Conservation (phyloP, 108 stramenopile species). For the Aurantiochytrium sp. region DNA sequence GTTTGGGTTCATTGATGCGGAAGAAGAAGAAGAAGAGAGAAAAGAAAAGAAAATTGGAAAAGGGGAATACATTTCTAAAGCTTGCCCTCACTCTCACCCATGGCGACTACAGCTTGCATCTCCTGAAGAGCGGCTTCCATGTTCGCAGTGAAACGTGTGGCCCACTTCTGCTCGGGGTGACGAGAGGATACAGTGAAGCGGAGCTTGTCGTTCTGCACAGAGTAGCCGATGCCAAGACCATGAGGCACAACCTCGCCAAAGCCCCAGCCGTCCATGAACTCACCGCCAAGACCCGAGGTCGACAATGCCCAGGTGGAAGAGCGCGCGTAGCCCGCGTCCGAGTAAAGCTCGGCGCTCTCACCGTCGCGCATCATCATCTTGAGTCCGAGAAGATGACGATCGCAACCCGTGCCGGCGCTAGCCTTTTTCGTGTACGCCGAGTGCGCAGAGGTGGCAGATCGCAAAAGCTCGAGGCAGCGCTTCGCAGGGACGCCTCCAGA, state of each 20-base stretch:
- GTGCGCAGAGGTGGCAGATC: neutral
- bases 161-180: constrained; percentile 28
- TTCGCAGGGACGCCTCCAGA: neutral
- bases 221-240: constrained; percentile 41
- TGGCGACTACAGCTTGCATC: neutral
- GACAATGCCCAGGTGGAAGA: constrained; percentile 38
- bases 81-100: neutral
- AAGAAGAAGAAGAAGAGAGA: no score
- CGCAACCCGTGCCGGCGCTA: constrained; percentile 5
- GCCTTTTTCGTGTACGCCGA: neutral
- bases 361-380: constrained; percentile 25
- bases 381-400: constrained; percentile 23
- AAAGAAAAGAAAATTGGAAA: no score
- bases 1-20: no score
- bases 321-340: constrained; percentile 24
- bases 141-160: constrained; percentile 21
- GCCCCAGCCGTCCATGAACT: constrained; percentile 41
- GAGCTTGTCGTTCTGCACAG: constrained; percentile 30
- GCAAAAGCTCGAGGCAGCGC: neutral
- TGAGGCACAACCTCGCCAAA: constrained; percentile 46
- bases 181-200: constrained; percentile 34
- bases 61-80: neutral
- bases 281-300: constrained; percentile 34
- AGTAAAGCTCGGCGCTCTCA: constrained; percentile 34
- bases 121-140: constrained; percentile 33